phyloP scores from a whole-genome alignment of 805 yeast genomes.

The Kluyveromyces starmeri region DNA sequence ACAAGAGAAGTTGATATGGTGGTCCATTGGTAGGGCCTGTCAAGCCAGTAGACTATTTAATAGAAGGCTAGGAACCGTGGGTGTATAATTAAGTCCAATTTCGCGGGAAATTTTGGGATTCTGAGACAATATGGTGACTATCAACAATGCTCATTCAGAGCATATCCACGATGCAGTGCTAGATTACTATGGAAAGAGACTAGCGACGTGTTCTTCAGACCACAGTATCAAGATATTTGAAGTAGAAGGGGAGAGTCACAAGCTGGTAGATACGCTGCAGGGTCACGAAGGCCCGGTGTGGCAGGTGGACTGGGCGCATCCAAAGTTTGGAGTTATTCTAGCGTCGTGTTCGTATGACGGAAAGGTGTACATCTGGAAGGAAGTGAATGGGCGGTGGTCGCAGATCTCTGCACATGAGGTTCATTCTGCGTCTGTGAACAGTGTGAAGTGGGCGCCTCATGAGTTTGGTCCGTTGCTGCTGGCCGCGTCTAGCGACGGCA shows the following conservation, averaged over 20 bases:
- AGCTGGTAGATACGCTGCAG: slow-evolving; percentile 69
- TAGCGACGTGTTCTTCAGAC: slow-evolving; percentile 95
- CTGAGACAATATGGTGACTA: slow-evolving; percentile 74
- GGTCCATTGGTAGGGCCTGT: too few relatives aligned
- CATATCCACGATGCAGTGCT: slow-evolving; percentile 93
- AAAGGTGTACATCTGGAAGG: slow-evolving; percentile 89
- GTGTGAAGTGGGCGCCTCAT: slow-evolving; percentile 95
- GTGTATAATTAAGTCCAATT: too few relatives aligned
- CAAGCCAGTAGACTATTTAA: too few relatives aligned
- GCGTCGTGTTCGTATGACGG: slow-evolving; percentile 97
- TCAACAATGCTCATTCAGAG: slow-evolving; percentile 87
- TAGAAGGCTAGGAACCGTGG: too few relatives aligned
- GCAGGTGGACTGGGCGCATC: slow-evolving; percentile 99
- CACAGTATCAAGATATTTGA: slow-evolving; percentile 92
- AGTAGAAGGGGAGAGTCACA: slow-evolving; percentile 77
- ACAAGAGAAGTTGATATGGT: too few relatives aligned
- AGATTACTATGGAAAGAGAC: slow-evolving; percentile 91
- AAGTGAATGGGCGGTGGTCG: slow-evolving; percentile 82
- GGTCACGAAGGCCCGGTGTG: slow-evolving; percentile 99
- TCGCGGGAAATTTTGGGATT: too few relatives aligned
- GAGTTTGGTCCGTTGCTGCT: slow-evolving; percentile 89
- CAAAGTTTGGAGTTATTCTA: slow-evolving; percentile 88
- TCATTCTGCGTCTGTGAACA: slow-evolving; percentile 91
- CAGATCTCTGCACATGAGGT: slow-evolving; percentile 78
- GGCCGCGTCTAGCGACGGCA: slow-evolving; percentile 91